Base-by-base conservation (phyloP, 2,329 filamentous ascomycete species). In the Ascochyta lentis region DNA sequence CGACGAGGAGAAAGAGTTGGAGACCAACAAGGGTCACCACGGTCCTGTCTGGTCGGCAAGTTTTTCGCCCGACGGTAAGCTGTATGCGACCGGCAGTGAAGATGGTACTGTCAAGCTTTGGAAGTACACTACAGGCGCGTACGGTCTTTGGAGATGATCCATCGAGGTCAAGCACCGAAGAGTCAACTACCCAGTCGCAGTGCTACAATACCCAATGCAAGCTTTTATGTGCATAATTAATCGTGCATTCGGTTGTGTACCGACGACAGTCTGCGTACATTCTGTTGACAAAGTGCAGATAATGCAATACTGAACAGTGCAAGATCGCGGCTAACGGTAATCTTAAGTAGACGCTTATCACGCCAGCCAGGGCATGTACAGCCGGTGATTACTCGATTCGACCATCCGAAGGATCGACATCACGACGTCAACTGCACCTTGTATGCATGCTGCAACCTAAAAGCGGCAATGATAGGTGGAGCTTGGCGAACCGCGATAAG, bases 71-170 rank as follows among this genome's bases (percentile, higher is more conserved):
- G 95, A 99, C 70, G 93, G 93, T 42, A 97, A 96, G 73, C 81
- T 99, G 7, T 99, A 98, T 72, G 95, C 93, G 1, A 99, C 95
- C 1, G 95, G 91, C 27, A 97, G 93, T 44, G 95, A 99, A 74
- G 95, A 99, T 69, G 95, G 95, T 37, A 99, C 95, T 0, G 96
- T 99, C 76, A 99, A 99, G 79, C 82, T 99, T 64, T 89, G 87
- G 87, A 89, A 89, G 73, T 86, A 86, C 57, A 87, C 85, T 46
- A 80, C 80, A 41, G 85, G 86, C 40, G 80, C 84, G 2, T 89
- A 89, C 70, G 87, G 87, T 15, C 74, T 89, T 19, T 89, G 87
- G 87, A 81, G 83, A 65, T 88, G 67, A 55, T 40, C 22, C 10
- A 9, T 26, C 10, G 6, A 29, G 3, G 16, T 16, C 4, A 41